Percentiles rank a stretch among this genome's conserved stretches.
Conservation (phyloP, 2,329 filamentous ascomycete genomes). For the Botrytis hyacinthi region DNA sequence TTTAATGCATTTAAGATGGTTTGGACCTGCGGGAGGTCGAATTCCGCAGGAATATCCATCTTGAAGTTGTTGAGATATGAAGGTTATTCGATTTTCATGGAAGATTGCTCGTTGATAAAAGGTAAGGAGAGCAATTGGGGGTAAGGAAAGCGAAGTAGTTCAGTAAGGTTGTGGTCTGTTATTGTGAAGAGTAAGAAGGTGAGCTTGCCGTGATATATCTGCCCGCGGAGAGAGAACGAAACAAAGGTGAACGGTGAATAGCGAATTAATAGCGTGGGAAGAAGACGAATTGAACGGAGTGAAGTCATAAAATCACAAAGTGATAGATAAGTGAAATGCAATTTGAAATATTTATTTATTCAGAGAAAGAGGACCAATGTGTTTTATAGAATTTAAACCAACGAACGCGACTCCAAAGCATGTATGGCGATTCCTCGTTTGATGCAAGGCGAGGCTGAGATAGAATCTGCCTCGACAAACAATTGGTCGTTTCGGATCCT, state of each 20-base stretch:
- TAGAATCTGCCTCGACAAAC: background rate
- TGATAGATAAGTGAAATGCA: background rate
- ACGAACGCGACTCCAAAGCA: background rate
- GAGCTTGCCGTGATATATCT: background rate
- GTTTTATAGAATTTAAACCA: background rate
- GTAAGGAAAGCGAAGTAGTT: background rate
- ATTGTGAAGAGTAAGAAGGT: background rate
- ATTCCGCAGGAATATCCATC: conserved; percentile 1
- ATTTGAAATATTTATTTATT: background rate
- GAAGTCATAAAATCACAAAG: background rate
- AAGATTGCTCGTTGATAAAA: background rate
- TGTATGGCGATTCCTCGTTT: background rate
- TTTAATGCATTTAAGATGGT: conserved; percentile 35
- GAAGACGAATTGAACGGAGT: background rate
- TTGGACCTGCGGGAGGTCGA: conserved; percentile 31
- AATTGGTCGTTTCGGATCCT: background rate
- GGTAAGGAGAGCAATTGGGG: background rate
- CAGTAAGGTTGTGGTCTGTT: background rate
- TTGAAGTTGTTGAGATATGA: background rate
- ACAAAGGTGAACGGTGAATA: background rate
- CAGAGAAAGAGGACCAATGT: background rate
- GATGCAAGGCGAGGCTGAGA: background rate
- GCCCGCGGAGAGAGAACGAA: background rate
- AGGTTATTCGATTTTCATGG: background rate
- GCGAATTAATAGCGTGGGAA: background rate